A percentile compares a stretch with the other conserved stretches of the same genome.
Evolutionary conservation across 1,284 basidiomycete genomes (phyloP).

Genomic region (Microbotryum lychnidis-dioicae): DNA sequence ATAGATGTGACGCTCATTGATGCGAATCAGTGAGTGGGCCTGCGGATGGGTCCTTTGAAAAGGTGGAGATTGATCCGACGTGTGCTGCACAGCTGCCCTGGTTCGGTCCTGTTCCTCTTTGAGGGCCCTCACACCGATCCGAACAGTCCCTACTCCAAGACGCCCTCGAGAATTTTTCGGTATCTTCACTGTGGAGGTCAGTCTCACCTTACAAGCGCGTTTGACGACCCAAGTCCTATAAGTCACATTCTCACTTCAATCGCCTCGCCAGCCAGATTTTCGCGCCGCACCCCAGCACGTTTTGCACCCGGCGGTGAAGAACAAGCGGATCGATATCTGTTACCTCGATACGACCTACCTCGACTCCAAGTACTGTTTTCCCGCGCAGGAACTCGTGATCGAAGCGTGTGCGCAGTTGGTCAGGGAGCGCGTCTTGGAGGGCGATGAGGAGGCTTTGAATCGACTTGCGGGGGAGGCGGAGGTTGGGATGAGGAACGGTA

Average conservation of each 20-base stretch:
- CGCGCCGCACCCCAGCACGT: conserved; percentile 63
- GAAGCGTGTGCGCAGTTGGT: conserved; percentile 82
- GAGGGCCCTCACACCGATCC: conserved; percentile 89
- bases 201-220: background rate
- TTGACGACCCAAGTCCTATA: background rate
- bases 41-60: background rate
- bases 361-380: conserved; percentile 89
- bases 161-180: conserved; percentile 59
- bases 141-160: conserved; percentile 60
- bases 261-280: conserved; percentile 24
- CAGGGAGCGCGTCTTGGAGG: conserved; percentile 47
- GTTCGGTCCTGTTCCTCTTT: conserved; percentile 86
- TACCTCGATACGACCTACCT: conserved; percentile 97
- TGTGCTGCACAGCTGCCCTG: conserved; percentile 54
- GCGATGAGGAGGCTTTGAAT: conserved; percentile 32
- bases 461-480: conserved; percentile 21
- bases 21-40: conserved; percentile 72
- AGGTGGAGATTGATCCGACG: background rate
- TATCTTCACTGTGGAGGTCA: conserved; percentile 94
- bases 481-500: conserved; percentile 28
- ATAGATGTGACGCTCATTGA: conserved; percentile 89
- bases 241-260: no score
- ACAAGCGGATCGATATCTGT: conserved; percentile 71
- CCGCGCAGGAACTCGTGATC: conserved; percentile 85
- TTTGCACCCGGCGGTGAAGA: conserved; percentile 67